Evolutionary conservation across 768 basidiomycete species (phyloP), one percentile per base, ranked within the genome.

Genomic region (Trametes elegans): DNA sequence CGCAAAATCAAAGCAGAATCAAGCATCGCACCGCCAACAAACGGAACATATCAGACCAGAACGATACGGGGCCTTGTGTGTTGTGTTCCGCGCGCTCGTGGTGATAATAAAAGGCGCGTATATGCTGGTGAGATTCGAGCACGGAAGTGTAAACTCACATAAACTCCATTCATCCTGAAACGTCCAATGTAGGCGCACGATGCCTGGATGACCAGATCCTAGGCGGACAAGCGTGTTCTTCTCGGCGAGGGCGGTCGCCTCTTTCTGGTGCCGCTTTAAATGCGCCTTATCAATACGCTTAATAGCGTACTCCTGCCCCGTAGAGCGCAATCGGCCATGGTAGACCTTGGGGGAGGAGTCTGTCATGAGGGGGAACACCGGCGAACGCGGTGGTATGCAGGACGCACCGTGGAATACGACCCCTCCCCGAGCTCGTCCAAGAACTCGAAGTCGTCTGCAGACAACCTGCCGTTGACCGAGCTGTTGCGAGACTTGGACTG

Each of bases 201-300:
- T 82, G 1, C 92, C 92, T 5, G 89, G 88, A 70, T 94, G 91
- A 3, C 82, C 79, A 3, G 79, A 76, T 14, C 76, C 76, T 18
- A 90, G 75, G 13, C 78, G 74, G 31, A 88, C 79, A 32, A 95
- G 78, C 0, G 87, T 85, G 61, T 87, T 85, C 69, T 88, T 88
- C 74, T 95, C 93, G 0, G 87, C 80, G 27, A 83, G 75, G n/a
- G 87, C 90, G 24, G 87, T 87, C 24, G 79, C 77, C 64, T 85
- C 80, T 69, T 90, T 90, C 66, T 88, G 84, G 65, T 90, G 86
- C 66, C 85, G 80, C 52, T 84, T 79, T 45, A 95, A 77, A 66
- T 93, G 89, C 34, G 78, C 81, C 76, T 95, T 95, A 71, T 92
- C 89, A 47, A 93, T 76, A 14, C 90, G 81, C 71, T 92, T 91